Percentiles rank a stretch among this genome's conserved stretches.
Conservation (phyloP, 208 protist species). For the Phytomonas sp. region DNA sequence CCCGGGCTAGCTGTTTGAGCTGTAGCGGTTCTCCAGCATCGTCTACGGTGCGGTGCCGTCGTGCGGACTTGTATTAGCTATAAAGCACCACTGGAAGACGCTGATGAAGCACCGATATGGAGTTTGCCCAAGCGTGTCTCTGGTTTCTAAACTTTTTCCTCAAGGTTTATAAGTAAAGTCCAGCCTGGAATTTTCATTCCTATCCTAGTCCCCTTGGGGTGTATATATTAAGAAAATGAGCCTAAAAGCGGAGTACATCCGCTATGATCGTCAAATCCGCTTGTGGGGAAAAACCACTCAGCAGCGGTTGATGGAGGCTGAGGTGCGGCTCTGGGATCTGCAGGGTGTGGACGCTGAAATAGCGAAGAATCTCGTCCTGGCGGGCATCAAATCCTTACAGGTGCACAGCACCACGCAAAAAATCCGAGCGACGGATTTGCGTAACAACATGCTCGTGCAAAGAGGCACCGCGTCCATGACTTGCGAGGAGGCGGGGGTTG, state of each 20-base stretch:
- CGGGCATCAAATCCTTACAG: conserved; percentile 59
- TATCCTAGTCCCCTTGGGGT: background rate
- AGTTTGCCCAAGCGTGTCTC: background rate
- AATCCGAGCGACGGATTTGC: conserved; percentile 18
- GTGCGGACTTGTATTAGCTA: background rate
- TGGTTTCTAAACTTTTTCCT: background rate
- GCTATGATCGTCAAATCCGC: conserved; percentile 92
- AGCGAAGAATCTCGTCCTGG: conserved; percentile 88
- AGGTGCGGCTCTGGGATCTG: conserved; percentile 50
- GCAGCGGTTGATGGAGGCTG: conserved; percentile 62
- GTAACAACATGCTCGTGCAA: conserved; percentile 63
- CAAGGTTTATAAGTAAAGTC: background rate
- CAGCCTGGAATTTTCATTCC: background rate
- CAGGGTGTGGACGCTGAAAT: conserved; percentile 60
- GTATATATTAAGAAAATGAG: background rate
- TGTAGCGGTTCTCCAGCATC: background rate
- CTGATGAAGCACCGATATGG: background rate
- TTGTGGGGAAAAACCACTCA: conserved; percentile 89
- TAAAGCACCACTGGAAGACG: background rate
- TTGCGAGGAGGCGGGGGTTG: conserved; percentile 16
- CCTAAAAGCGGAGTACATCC: conserved; percentile 37
- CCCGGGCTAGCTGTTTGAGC: no score
- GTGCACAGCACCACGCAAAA: conserved; percentile 27
- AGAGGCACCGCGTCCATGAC: conserved; percentile 13
- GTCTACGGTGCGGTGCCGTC: no score